phyloP scores from a whole-genome alignment of 345 rosid genomes.

The Acer campestre region DNA sequence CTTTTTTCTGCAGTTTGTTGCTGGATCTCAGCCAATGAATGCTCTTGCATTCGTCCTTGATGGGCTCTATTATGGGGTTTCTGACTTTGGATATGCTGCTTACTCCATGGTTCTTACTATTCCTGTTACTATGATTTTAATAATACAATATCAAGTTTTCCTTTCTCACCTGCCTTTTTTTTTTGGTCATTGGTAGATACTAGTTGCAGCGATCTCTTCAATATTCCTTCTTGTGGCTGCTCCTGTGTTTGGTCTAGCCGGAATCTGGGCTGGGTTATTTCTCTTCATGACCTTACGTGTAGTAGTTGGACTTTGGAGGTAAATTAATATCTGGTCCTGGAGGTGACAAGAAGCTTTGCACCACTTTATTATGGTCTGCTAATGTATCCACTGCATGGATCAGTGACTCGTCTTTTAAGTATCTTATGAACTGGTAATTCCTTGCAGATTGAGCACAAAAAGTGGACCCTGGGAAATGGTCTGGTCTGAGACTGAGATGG shows the following conservation, averaged over 20 bases:
- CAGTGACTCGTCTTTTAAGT: not conserved
- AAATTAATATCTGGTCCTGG: conserved; percentile 18
- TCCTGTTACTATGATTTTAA: not conserved
- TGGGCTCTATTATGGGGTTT: conserved; percentile 93
- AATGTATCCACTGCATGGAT: not conserved
- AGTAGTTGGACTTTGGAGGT: conserved; percentile 90
- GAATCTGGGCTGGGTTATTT: conserved; percentile 87
- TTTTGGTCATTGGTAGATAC: conserved; percentile 42
- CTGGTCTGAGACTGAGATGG: conserved; percentile 38
- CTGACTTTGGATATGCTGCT: conserved; percentile 90
- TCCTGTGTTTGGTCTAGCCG: conserved; percentile 74
- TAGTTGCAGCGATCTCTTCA: conserved; percentile 64
- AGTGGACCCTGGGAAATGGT: conserved; percentile 70
- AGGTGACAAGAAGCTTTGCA: not conserved
- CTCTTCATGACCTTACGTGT: conserved; percentile 92
- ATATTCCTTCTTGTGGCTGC: conserved; percentile 63
- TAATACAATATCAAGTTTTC: conserved; percentile 13
- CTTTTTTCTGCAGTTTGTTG: conserved; percentile 69
- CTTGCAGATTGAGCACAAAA: conserved; percentile 56
- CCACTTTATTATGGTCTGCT: not conserved
- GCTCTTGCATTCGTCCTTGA: conserved; percentile 89
- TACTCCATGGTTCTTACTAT: conserved; percentile 70
- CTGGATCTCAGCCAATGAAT: conserved; percentile 91
- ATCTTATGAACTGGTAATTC: not conserved
- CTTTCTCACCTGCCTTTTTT: conserved; percentile 18